Conservation (phyloP, 345 rosid species). For the Bruguiera gymnorhiza region DNA sequence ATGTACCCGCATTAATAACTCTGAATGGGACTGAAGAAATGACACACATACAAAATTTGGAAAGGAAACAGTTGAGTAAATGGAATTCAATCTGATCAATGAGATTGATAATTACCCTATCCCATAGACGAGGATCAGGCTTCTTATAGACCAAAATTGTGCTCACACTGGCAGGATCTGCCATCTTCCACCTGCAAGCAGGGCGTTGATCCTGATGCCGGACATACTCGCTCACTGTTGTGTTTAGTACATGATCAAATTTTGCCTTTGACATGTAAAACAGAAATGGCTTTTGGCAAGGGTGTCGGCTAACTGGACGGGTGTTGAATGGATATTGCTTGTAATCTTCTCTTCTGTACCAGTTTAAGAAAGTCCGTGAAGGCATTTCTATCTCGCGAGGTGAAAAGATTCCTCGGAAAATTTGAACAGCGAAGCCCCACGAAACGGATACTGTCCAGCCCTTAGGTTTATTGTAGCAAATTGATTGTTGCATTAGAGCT, state of each 20-base stretch:
- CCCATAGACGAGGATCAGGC: slow-evolving; percentile 72
- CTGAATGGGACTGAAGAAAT: background rate
- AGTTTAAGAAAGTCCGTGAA: slow-evolving; percentile 84
- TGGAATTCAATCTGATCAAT: background rate
- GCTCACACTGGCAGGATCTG: slow-evolving; percentile 47
- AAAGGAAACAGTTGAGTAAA: background rate
- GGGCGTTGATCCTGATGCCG: slow-evolving; percentile 60
- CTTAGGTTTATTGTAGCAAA: slow-evolving; percentile 70
- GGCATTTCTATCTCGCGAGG: slow-evolving; percentile 98
- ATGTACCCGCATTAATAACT: background rate
- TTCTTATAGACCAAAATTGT: slow-evolving; percentile 56
- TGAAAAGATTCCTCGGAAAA: slow-evolving; percentile 75
- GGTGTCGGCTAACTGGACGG: slow-evolving; percentile 78
- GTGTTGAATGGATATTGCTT: slow-evolving; percentile 97
- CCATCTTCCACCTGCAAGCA: slow-evolving; percentile 78
- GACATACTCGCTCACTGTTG: slow-evolving; percentile 56
- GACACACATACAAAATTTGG: background rate
- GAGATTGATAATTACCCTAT: slow-evolving; percentile 50
- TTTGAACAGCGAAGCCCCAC: slow-evolving; percentile 88
- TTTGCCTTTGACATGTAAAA: slow-evolving; percentile 55
- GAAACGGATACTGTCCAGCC: slow-evolving; percentile 86
- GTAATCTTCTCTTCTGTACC: slow-evolving; percentile 91
- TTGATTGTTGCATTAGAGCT: slow-evolving; percentile 83
- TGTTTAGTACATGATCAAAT: slow-evolving; percentile 39
- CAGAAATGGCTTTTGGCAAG: slow-evolving; percentile 87